These are phyloP conservation scores for Penicillium waksmanii DNA, from an alignment of 495 filamentous ascomycete genomes.

Conservation along the genomic window DNA sequence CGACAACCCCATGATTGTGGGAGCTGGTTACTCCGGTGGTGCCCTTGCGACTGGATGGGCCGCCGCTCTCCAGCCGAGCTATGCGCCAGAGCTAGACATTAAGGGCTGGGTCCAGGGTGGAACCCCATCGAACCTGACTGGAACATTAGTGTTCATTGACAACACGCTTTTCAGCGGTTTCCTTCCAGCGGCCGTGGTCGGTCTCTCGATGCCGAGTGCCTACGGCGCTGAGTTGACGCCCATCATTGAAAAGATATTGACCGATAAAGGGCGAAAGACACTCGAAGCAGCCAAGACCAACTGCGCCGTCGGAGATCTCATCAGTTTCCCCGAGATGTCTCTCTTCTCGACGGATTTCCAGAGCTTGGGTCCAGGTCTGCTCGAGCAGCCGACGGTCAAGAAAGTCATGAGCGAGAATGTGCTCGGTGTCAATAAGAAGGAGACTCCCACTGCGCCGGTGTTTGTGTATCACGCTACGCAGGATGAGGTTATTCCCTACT, in stretches of 20 bases:
- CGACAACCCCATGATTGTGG: constrained; percentile 32
- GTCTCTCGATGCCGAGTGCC: constrained; percentile 32
- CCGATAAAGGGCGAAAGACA: constrained; percentile 18
- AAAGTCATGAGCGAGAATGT: constrained; percentile 26
- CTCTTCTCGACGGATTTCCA: constrained; percentile 31
- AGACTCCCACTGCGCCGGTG: constrained; percentile 37
- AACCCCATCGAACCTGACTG: constrained; percentile 39
- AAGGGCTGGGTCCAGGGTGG: constrained; percentile 55
- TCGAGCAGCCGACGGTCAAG: constrained; percentile 28
- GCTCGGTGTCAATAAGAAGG: constrained; percentile 27
- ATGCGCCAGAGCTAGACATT: constrained; percentile 58
- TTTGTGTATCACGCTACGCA: constrained; percentile 39
- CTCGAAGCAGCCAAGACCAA: constrained; percentile 19
- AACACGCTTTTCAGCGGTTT: constrained; percentile 35
- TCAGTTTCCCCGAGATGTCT: constrained; percentile 28
- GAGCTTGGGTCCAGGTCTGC: constrained; percentile 26
- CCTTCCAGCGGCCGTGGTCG: constrained; percentile 32
- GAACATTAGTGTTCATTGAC: constrained; percentile 33
- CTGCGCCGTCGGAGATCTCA: constrained; percentile 28
- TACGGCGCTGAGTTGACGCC: constrained; percentile 35
- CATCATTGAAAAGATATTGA: constrained; percentile 30
- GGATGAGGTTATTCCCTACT: constrained; percentile 40
- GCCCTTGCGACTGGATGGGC: constrained; percentile 58
- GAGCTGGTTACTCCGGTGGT: constrained; percentile 59
- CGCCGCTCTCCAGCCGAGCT: constrained; percentile 51